These are phyloP conservation scores for Setaria italica DNA, from an alignment of 202 grass and related monocot genomes.

Conservation along the genomic window DNA sequence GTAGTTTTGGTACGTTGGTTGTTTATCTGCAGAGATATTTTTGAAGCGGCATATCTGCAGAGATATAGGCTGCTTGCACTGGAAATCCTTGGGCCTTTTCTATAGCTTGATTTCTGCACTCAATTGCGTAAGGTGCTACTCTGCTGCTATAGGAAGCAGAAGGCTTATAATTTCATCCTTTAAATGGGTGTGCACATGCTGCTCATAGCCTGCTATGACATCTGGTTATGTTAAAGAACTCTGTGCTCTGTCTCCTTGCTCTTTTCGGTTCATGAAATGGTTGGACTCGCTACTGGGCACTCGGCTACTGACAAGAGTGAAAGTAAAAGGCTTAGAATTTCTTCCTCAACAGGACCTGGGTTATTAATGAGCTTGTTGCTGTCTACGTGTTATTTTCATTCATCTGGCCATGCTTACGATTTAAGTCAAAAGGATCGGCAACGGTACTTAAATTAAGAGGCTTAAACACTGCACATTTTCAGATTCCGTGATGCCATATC, in stretches of 20 bases:
- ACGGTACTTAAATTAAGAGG: background rate
- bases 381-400: background rate
- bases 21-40: background rate
- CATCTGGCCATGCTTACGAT: background rate
- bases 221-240: slow-evolving; percentile 3
- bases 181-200: background rate
- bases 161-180: background rate
- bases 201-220: background rate
- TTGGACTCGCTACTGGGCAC: background rate
- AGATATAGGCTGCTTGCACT: background rate
- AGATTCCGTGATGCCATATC: slow-evolving; percentile 12
- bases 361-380: background rate
- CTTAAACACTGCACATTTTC: background rate
- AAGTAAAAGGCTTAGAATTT: background rate
- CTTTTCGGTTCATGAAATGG: background rate
- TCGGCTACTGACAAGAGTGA: background rate
- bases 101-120: background rate
- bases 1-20: background rate
- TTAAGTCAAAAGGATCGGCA: slow-evolving; percentile 24
- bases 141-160: background rate
- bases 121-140: background rate
- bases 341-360: background rate
- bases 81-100: background rate
- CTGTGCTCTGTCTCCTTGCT: background rate
- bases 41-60: too few relatives aligned